Evolutionary conservation across 257 asterid species (phyloP).

Genomic region (Gentiana dahurica): DNA sequence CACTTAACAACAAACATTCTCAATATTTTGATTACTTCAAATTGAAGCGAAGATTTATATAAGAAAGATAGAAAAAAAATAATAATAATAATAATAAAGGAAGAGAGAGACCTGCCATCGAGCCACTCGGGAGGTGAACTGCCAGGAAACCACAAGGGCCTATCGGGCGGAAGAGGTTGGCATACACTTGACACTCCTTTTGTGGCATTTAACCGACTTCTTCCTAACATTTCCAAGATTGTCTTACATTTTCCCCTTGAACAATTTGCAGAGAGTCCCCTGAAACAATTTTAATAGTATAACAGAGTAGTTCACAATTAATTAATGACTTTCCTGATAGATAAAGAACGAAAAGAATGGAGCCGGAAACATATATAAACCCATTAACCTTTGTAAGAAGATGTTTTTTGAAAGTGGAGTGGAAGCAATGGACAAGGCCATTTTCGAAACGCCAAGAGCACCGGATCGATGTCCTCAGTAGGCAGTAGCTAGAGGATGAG

Average conservation of each 20-base stretch:
- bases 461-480: neutral
- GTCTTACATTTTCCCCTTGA: constrained; percentile 12
- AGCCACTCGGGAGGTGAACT: constrained; percentile 85
- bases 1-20: neutral
- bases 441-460: constrained; percentile 6
- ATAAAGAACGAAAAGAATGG: neutral
- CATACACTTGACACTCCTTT: constrained; percentile 73
- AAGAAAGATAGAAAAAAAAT: too few relatives aligned
- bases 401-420: constrained; percentile 28
- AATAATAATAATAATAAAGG: neutral
- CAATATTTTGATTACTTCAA: neutral
- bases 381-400: too few relatives aligned
- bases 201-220: constrained; percentile 33
- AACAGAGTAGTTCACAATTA: neutral
- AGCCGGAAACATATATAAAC: constrained; percentile 28
- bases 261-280: constrained; percentile 17
- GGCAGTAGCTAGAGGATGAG: neutral
- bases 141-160: constrained; percentile 95
- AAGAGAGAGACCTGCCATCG: constrained; percentile 51
- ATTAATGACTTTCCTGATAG: neutral
- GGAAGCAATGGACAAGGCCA: constrained; percentile 52
- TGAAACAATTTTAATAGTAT: constrained; percentile 5
- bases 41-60: neutral
- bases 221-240: constrained; percentile 7
- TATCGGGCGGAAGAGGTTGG: constrained; percentile 78